phyloP scores from a whole-genome alignment of 208 protist genomes.

The Acanthamoeba castellanii region DNA sequence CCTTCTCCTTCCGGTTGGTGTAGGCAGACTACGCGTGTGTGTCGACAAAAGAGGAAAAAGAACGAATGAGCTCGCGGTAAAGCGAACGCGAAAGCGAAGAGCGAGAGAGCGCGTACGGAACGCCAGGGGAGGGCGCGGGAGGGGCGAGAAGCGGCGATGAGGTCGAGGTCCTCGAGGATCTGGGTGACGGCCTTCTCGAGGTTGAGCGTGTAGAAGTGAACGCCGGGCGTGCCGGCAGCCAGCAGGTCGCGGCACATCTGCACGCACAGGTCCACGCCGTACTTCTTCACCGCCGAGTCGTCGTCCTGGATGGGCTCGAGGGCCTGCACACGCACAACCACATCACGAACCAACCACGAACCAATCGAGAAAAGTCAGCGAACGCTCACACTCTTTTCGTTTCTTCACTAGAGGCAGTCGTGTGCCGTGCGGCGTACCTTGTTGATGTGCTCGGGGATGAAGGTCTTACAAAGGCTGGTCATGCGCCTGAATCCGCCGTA shows the following conservation, averaged over 20 bases:
- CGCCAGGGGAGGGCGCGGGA: slow-evolving; percentile 69
- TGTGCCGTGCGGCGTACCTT: background rate
- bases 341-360: no score
- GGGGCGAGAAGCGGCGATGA: background rate
- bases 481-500: slow-evolving; percentile 89
- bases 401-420: no score
- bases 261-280: slow-evolving; percentile 88
- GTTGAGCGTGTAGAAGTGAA: slow-evolving; percentile 97
- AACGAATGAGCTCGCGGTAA: slow-evolving; percentile 18
- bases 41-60: slow-evolving; percentile 8
- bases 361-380: no score
- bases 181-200: slow-evolving; percentile 90
- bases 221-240: slow-evolving; percentile 87
- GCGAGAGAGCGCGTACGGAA: slow-evolving; percentile 46
- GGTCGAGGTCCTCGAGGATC: slow-evolving; percentile 89
- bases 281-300: slow-evolving; percentile 91
- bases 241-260: slow-evolving; percentile 92
- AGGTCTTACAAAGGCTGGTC: slow-evolving; percentile 87
- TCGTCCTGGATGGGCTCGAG: slow-evolving; percentile 86
- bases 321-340: background rate
- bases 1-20: slow-evolving; percentile 46
- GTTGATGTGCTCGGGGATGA: slow-evolving; percentile 84
- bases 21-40: background rate
- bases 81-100: background rate
- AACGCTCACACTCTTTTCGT: no score